Conservation (phyloP, 2,329 filamentous ascomycete species). For the Nannizzia gypsea region DNA sequence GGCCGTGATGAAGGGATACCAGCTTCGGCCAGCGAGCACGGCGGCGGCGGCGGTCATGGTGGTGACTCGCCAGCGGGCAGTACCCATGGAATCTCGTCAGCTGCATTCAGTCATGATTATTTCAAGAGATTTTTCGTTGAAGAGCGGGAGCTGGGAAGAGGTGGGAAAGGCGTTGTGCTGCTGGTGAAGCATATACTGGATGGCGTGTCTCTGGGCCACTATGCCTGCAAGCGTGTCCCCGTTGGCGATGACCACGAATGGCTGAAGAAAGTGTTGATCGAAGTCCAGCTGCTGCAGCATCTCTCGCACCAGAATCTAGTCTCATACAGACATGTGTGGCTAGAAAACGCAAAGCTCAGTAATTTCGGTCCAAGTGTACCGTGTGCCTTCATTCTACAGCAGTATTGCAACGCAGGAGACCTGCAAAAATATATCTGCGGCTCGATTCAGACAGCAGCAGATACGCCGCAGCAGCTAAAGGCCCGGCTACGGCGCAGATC, state of each 20-base stretch:
- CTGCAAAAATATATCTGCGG: slow-evolving; percentile 78
- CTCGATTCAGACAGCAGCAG: slow-evolving; percentile 44
- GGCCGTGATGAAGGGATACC: slow-evolving; percentile 23
- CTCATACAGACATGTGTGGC: slow-evolving; percentile 93
- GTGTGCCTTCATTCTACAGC: slow-evolving; percentile 92
- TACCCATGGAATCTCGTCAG: slow-evolving; percentile 59
- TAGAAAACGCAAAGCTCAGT: slow-evolving; percentile 75
- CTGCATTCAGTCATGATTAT: slow-evolving; percentile 84
- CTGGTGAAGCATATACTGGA: slow-evolving; percentile 90
- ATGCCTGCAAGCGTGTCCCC: slow-evolving; percentile 92
- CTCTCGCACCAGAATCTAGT: slow-evolving; percentile 91
- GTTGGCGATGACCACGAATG: slow-evolving; percentile 90
- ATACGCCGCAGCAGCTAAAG: slow-evolving; percentile 75
- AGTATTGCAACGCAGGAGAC: slow-evolving; percentile 93
- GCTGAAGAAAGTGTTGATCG: slow-evolving; percentile 86
- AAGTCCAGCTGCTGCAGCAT: slow-evolving; percentile 84
- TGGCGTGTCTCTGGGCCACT: slow-evolving; percentile 74
- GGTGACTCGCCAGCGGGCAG: not conserved
- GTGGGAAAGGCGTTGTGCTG: slow-evolving; percentile 88
- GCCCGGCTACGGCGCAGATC: slow-evolving; percentile 74
- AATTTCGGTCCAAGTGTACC: slow-evolving; percentile 84
- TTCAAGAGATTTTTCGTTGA: slow-evolving; percentile 90
- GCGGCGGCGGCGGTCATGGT: not conserved
- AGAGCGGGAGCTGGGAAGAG: slow-evolving; percentile 71
- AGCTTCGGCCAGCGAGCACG: not conserved